phyloP scores from a whole-genome alignment of 352 stramenopile genomes.

The Globisporangium cystogenes region DNA sequence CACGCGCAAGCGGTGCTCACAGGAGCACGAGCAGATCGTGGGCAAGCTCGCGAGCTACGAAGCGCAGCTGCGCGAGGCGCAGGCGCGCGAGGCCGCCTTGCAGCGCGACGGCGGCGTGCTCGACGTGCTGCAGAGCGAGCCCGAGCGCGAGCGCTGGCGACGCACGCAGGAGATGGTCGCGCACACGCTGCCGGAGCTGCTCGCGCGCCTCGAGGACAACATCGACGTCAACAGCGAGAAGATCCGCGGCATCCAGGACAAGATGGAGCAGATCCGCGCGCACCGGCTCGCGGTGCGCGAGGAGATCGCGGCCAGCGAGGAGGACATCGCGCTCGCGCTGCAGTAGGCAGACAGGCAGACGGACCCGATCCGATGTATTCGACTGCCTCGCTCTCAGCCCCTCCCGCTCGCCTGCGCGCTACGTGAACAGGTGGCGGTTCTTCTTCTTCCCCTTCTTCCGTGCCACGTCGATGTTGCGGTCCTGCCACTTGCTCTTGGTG shows the following conservation, averaged over 20 bases:
- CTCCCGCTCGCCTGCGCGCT: not conserved
- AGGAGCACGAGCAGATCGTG: constrained; percentile 48
- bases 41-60: constrained; percentile 41
- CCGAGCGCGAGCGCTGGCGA: constrained; percentile 40
- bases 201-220: constrained; percentile 47
- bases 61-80: constrained; percentile 21
- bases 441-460: constrained; percentile 87
- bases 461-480: constrained; percentile 90
- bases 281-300: constrained; percentile 48
- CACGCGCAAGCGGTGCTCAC: constrained; percentile 29
- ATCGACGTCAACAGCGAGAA: constrained; percentile 64
- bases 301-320: constrained; percentile 48
- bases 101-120: constrained; percentile 14
- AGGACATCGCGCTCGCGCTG: constrained; percentile 53
- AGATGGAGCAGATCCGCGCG: constrained; percentile 43
- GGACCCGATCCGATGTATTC: no score
- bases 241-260: constrained; percentile 49
- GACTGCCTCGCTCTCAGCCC: no score
- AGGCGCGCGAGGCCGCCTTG: constrained; percentile 17
- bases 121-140: constrained; percentile 18
- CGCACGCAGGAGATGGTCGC: constrained; percentile 50
- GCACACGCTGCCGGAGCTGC: constrained; percentile 38
- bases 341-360: constrained; percentile 14
- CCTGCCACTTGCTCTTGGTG: constrained; percentile 94
- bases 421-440: constrained; percentile 68